Evolutionary conservation across 345 rosid genomes (phyloP), one percentile per base, ranked within the genome.

Genomic region (Odontarrhena argentea): DNA sequence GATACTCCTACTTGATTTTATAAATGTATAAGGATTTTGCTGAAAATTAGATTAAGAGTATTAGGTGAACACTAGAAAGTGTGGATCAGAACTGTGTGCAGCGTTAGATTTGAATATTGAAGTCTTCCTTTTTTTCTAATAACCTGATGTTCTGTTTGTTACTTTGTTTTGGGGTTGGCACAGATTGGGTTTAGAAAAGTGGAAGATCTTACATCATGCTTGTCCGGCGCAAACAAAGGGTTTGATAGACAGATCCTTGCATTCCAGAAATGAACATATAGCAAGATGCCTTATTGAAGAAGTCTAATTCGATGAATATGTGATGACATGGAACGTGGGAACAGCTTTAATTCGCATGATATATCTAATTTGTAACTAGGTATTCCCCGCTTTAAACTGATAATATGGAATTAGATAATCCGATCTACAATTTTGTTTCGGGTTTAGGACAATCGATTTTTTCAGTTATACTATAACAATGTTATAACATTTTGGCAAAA

Each of bases 141-240:
- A 6, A 18, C 4, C 7, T 48, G 40, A 46, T 51, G 40, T 63
- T 49, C 25, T 11, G 0, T 42, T 60, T 11, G 4, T 32, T 32
- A 15, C 25, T 37, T 67, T 28, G 25, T 10, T 57, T 59, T 50
- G 42, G 13, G 65, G 60, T 70, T 69, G 60, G 34, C 6, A 79
- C 91, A 93, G 97, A 79, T 93, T 76, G 98, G 98, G 18, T 93
- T 93, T 68, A 85, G 92, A 74, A 79, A 63, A 14, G 97, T 85
- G 2, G 96, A 88, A 78, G 95, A 86, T 66, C 45, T 93, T 24
- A 82, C 95, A 63, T 76, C 92, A 26, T 36, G 79, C 65, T 76
- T 90, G 71, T 78, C 91, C 0, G 91, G 87, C 38, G 73, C 82
- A 68, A 90, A 70, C 78, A 60, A 78, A 26, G 98, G 97, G 59